These are phyloP conservation scores for Neltuma alba DNA, from an alignment of 306 rosid species.

Conservation along the genomic window DNA sequence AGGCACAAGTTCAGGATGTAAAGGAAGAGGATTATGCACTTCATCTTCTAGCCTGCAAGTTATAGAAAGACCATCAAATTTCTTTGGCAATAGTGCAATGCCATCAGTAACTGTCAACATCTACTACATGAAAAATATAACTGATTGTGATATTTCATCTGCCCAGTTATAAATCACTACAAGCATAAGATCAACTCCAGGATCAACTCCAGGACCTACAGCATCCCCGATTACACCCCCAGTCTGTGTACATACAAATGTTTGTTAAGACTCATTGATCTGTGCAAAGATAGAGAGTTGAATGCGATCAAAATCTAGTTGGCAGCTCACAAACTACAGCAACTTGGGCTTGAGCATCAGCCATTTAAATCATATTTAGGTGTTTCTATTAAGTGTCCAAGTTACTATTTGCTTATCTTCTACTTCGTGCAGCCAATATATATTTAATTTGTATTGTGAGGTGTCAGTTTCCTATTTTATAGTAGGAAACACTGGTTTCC, in stretches of 20 bases:
- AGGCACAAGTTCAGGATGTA: constrained; percentile 46
- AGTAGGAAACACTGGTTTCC: background rate
- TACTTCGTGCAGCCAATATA: background rate
- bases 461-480: background rate
- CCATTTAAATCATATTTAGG: too few relatives aligned
- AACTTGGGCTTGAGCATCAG: too few relatives aligned
- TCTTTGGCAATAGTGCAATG: background rate
- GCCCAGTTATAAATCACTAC: background rate
- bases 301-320: too few relatives aligned
- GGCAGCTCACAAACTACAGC: too few relatives aligned
- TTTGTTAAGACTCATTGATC: background rate
- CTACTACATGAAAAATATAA: background rate
- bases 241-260: background rate
- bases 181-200: constrained; percentile 15
- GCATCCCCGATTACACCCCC: background rate
- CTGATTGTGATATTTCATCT: background rate
- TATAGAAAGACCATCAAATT: constrained; percentile 9
- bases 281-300: background rate
- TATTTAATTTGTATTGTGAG: too few relatives aligned
- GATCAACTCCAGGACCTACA: background rate
- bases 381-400: too few relatives aligned
- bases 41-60: constrained; percentile 68
- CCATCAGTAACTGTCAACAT: constrained; percentile 11
- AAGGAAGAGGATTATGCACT: constrained; percentile 45
- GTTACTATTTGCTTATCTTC: background rate